Base-by-base conservation (phyloP, 2,329 filamentous ascomycete genomes). In the Ascochyta lentis region DNA sequence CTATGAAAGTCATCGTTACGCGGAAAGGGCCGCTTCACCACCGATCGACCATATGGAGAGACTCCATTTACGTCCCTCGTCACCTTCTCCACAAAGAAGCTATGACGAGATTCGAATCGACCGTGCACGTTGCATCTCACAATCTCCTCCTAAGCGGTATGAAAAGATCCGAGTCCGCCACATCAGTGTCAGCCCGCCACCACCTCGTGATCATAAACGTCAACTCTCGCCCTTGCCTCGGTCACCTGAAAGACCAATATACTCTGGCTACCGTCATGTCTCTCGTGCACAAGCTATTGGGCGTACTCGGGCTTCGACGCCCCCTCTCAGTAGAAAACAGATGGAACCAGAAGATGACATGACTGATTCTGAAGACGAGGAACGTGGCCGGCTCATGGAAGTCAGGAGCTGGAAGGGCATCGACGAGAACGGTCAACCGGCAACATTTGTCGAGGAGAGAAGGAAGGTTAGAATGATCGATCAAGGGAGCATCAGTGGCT, bases 381-480 rank as follows among this genome's bases (percentile, higher is more conserved):
- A 50, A 12, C 56, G 54, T 4, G 65, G 56, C 3, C 58, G 60
- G 10, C 12, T 65, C n/a, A 57, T 58, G 6, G 59, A 63, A 22
- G 58, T 64, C 13, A 62, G 65, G 47, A 66, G 45, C n/a, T 74
- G 64, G 62, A 68, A 47, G 23, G 70, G 65, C 2, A 47, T 68
- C 5, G 71, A 73, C 54, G 70, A 72, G 54, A 65, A 68, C 42
- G 70, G 70, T 1, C 22, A 63, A 24, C 66, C 65, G 6, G 59
- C 61, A 45, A 72, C 60, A 0, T 72, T 66, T 49, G 59, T 70
- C 3, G 70, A 71, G 42, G 65, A 72, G 54, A 64, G 44, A 56
- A 59, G 59, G 12, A 48, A 39, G 13, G 6, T 39, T 3, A 47
- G 38, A 42, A 47, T 50, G 50, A 51, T 54, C 22, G 50, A 54